Percentiles rank a stretch among this genome's conserved stretches.
Conservation (phyloP, 2,329 filamentous ascomycete species). For the Cladosporium austrohemisphaericum region DNA sequence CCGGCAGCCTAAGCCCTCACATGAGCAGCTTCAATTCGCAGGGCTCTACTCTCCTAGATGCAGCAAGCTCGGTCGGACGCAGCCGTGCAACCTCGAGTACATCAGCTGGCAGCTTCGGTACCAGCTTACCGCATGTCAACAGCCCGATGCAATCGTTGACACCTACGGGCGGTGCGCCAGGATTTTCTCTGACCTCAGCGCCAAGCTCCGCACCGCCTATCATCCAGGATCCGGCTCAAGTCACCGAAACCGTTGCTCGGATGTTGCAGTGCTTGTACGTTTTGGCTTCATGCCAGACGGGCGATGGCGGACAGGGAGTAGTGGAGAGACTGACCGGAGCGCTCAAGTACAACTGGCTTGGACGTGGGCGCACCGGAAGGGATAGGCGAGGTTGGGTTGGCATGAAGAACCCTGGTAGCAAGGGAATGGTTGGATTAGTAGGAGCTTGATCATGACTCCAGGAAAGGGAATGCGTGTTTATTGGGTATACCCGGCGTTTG, state of each 20-base stretch:
- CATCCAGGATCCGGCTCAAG: conserved; percentile 55
- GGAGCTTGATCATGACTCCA: conserved; percentile 25
- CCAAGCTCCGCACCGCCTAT: conserved; percentile 16
- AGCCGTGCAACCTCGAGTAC: conserved; percentile 86
- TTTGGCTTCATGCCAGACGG: conserved; percentile 69
- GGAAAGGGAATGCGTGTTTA: too few species aligned
- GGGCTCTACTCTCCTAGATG: conserved; percentile 73
- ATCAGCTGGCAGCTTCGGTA: conserved; percentile 47
- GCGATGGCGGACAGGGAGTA: conserved; percentile 70
- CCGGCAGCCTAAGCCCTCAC: conserved; percentile 69
- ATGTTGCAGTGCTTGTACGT: conserved; percentile 97
- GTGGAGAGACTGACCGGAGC: conserved; percentile 81
- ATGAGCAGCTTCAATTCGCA: conserved; percentile 78
- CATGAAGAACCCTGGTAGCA: conserved; percentile 42
- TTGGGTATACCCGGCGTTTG: too few species aligned
- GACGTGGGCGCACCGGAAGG: conserved; percentile 79
- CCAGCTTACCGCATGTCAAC: conserved; percentile 35
- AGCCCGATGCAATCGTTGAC: conserved; percentile 13
- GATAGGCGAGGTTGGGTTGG: conserved; percentile 89
- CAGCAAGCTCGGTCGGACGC: conserved; percentile 52
- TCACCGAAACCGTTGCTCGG: conserved; percentile 89
- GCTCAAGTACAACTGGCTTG: conserved; percentile 95
- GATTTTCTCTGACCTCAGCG: conserved; percentile 23
- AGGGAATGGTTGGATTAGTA: conserved; percentile 27
- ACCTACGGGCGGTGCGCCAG: conserved; percentile 21